Conservation (phyloP, 768 basidiomycete species). For the Pisolithus marmoratus region DNA sequence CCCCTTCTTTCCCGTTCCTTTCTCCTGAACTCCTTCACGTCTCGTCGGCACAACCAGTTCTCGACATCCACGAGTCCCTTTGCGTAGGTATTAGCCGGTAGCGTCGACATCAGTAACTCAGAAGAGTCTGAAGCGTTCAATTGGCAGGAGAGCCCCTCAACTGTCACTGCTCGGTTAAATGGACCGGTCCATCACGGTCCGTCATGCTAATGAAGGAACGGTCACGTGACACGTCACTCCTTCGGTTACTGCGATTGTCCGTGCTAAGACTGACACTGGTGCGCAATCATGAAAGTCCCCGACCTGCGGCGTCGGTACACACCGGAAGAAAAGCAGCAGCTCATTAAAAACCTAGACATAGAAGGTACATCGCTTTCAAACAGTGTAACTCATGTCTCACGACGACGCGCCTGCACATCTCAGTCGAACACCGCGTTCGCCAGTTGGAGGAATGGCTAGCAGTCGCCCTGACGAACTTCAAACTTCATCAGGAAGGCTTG, state of each 20-base stretch:
- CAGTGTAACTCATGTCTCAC: not conserved
- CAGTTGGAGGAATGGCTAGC: slow-evolving; percentile 74
- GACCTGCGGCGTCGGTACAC: slow-evolving; percentile 36
- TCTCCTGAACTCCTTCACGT: too few species aligned
- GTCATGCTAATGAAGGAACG: not conserved
- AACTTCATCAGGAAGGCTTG: slow-evolving; percentile 67
- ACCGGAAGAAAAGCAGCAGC: slow-evolving; percentile 67
- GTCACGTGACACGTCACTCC: not conserved
- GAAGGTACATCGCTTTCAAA: slow-evolving; percentile 46
- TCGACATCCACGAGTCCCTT: too few species aligned
- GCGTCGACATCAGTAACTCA: too few species aligned
- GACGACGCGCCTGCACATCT: not conserved
- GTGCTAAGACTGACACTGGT: not conserved
- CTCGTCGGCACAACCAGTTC: too few species aligned
- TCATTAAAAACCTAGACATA: slow-evolving; percentile 72
- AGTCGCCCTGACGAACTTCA: slow-evolving; percentile 69
- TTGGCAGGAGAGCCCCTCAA: too few species aligned
- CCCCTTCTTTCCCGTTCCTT: too few species aligned
- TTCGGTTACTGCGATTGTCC: not conserved
- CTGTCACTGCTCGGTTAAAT: too few species aligned
- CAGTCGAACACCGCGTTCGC: slow-evolving; percentile 69
- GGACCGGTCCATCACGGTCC: not conserved
- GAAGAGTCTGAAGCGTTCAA: too few species aligned
- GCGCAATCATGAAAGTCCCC: slow-evolving; percentile 2
- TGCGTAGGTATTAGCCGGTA: too few species aligned